Conservation (phyloP, 2,329 filamentous ascomycete genomes). For the Penicillium sclerotiorum region DNA sequence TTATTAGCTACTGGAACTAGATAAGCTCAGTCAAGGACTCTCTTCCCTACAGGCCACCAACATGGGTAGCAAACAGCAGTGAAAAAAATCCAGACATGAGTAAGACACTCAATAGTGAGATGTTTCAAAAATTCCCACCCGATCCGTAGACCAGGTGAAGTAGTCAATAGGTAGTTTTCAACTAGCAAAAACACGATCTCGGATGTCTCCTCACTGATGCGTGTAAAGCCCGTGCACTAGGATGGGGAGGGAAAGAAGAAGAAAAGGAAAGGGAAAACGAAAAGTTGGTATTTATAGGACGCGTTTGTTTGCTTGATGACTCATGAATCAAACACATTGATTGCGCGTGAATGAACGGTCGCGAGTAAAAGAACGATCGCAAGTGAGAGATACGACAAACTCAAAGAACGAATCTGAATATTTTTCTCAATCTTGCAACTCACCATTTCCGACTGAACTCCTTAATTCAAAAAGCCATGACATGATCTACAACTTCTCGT, state of each 20-base stretch:
- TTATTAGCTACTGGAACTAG: too few relatives aligned
- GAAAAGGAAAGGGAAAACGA: conserved; percentile 22
- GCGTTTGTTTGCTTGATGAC: too few relatives aligned
- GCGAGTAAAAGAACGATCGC: too few relatives aligned
- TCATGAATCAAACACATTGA: too few relatives aligned
- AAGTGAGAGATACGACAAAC: too few relatives aligned
- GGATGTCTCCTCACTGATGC: conserved; percentile 85
- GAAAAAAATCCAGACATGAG: conserved; percentile 42
- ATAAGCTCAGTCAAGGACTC: too few relatives aligned
- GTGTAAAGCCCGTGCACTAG: conserved; percentile 70
- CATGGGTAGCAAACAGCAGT: conserved; percentile 38
- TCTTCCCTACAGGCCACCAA: conserved; percentile 43
- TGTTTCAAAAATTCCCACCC: conserved; percentile 78
- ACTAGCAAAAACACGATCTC: conserved; percentile 88
- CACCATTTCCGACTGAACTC: too few relatives aligned
- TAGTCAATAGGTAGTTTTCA: conserved; percentile 81
- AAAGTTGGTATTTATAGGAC: conserved; percentile 32
- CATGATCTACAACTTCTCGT: too few relatives aligned
- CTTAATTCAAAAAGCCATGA: too few relatives aligned
- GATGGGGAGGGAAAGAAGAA: conserved; percentile 44
- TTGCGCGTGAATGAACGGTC: too few relatives aligned
- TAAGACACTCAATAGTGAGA: conserved; percentile 7
- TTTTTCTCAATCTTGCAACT: too few relatives aligned
- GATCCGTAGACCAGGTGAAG: conserved; percentile 71
- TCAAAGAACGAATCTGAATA: too few relatives aligned